These are phyloP conservation scores for Scutellaria baicalensis DNA, from an alignment of 257 asterid species.

Conservation along the genomic window DNA sequence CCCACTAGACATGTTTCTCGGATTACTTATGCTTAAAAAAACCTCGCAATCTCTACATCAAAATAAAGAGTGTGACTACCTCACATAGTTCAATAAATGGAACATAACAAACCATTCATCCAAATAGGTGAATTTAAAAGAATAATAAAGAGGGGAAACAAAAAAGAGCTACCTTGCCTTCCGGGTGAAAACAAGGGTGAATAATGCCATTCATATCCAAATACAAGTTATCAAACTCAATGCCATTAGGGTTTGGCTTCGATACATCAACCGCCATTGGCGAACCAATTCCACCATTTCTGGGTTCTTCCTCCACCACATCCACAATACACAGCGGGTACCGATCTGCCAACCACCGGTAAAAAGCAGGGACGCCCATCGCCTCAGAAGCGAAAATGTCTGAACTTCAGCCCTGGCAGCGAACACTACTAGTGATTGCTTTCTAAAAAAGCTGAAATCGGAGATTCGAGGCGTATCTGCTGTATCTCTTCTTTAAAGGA, in stretches of 20 bases:
- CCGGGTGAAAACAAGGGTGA: slow-evolving; percentile 98
- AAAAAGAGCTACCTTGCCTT: slow-evolving; percentile 60
- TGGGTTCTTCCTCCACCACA: slow-evolving; percentile 72
- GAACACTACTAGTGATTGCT: neutral
- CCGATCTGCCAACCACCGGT: slow-evolving; percentile 96
- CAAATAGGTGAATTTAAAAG: neutral
- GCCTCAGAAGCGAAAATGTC: neutral
- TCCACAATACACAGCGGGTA: slow-evolving; percentile 74
- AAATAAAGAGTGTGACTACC: neutral
- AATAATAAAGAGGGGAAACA: neutral
- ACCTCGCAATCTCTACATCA: neutral
- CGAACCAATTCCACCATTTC: slow-evolving; percentile 28
- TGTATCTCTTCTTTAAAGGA: neutral
- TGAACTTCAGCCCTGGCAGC: slow-evolving; percentile 11
- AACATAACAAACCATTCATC: neutral
- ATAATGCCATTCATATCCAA: slow-evolving; percentile 94
- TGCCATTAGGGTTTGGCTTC: slow-evolving; percentile 83
- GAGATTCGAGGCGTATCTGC: neutral
- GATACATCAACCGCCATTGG: slow-evolving; percentile 43
- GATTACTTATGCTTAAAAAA: neutral
- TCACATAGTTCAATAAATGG: neutral
- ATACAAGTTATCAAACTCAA: slow-evolving; percentile 84
- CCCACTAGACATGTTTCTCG: neutral
- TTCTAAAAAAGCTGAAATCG: neutral
- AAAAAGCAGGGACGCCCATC: slow-evolving; percentile 97